phyloP scores from a whole-genome alignment of 2,329 filamentous ascomycete genomes.

The Colletotrichum sp. region DNA sequence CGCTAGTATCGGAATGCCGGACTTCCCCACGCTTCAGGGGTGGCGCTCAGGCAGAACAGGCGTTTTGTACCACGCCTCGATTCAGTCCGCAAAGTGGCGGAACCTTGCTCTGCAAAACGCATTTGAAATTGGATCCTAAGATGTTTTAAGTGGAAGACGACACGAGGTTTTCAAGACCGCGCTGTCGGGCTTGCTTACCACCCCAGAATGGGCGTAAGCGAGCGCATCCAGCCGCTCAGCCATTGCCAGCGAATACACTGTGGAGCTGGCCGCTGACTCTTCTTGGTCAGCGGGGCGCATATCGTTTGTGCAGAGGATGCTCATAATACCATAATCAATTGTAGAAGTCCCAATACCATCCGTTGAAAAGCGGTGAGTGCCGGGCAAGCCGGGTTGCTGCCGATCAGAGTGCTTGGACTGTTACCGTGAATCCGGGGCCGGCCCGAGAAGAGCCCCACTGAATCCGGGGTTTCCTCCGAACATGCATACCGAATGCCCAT shows the following conservation, averaged over 20 bases:
- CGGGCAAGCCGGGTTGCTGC: not conserved
- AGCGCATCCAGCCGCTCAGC: not conserved
- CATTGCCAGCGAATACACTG: not conserved
- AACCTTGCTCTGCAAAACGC: too few relatives aligned
- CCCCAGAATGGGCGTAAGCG: not conserved
- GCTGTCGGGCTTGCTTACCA: not conserved
- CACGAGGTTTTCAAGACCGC: not conserved
- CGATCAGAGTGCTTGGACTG: not conserved
- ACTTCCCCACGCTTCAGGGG: constrained; percentile 13
- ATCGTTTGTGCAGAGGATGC: not conserved
- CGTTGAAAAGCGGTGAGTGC: not conserved
- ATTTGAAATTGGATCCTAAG: not conserved
- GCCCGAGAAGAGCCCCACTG: not conserved
- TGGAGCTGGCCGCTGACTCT: not conserved
- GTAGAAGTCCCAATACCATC: fast-evolving
- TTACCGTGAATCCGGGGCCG: not conserved
- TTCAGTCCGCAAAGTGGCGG: not conserved
- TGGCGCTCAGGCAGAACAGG: not conserved
- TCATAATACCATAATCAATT: not conserved
- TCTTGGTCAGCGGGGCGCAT: not conserved
- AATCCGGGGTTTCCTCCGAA: not conserved
- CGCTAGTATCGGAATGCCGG: not conserved
- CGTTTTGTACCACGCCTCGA: not conserved
- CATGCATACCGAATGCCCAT: not conserved
- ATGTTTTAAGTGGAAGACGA: not conserved